These are phyloP conservation scores for Aspergillus calidoustus DNA, from an alignment of 2,329 filamentous ascomycete species.

Conservation along the genomic window DNA sequence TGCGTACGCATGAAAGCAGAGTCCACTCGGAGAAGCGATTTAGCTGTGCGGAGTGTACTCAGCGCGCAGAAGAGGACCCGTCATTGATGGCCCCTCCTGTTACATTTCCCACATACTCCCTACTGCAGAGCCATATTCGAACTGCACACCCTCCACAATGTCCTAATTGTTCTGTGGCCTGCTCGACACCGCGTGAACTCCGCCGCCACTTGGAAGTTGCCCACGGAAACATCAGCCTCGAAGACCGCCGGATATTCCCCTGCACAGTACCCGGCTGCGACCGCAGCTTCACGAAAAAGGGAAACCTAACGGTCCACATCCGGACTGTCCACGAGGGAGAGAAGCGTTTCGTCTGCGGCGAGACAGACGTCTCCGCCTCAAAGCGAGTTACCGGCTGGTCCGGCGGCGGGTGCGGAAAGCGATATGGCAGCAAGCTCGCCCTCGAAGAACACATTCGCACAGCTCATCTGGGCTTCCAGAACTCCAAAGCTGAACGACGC, in stretches of 20 bases:
- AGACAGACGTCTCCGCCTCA: constrained; percentile 63
- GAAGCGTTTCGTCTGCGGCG: constrained; percentile 76
- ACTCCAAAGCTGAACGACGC: constrained; percentile 46
- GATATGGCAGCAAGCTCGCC: constrained; percentile 75
- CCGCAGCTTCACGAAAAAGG: constrained; percentile 78
- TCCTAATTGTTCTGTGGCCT: constrained; percentile 72
- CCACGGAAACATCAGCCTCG: constrained; percentile 65
- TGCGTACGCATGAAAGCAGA: constrained; percentile 72
- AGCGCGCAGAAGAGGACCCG: constrained; percentile 29
- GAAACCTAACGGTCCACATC: constrained; percentile 82
- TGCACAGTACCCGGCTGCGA: constrained; percentile 73
- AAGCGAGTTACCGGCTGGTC: constrained; percentile 68
- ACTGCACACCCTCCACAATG: constrained; percentile 74
- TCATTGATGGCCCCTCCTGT: constrained; percentile 40
- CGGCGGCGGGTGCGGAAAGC: constrained; percentile 71
- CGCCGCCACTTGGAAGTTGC: constrained; percentile 78
- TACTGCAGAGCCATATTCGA: constrained; percentile 74
- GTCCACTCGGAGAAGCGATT: constrained; percentile 73
- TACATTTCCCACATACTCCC: constrained; percentile 72
- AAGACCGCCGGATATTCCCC: constrained; percentile 66
- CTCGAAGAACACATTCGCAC: constrained; percentile 85
- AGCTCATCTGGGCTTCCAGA: constrained; percentile 70
- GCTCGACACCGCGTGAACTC: constrained; percentile 68
- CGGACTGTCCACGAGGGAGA: constrained; percentile 76
- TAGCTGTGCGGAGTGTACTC: constrained; percentile 75